Evolutionary conservation across 352 stramenopile species (phyloP).

Genomic region (Elongisporangium senticosum): DNA sequence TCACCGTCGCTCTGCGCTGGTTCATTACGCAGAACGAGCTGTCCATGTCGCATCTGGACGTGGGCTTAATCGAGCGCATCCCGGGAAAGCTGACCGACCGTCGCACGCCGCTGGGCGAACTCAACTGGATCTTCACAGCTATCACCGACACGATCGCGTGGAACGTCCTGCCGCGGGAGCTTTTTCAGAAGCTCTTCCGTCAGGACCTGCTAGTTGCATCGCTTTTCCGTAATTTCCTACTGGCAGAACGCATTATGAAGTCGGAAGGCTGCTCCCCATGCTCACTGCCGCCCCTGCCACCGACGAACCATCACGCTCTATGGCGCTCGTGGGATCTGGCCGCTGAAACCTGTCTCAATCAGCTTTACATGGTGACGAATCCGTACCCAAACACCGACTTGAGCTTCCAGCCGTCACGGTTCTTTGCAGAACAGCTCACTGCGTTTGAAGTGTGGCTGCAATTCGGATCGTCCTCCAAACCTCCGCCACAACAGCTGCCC

Average conservation of each 20-base stretch:
- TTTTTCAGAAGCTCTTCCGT: slow-evolving; percentile 99
- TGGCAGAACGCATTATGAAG: slow-evolving; percentile 97
- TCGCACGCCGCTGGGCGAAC: slow-evolving; percentile 93
- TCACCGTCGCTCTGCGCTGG: slow-evolving; percentile 97
- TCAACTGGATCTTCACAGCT: slow-evolving; percentile 99
- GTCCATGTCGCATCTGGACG: slow-evolving; percentile 82
- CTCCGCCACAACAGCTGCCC: slow-evolving; percentile 95
- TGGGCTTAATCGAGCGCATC: slow-evolving; percentile 85
- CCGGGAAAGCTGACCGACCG: slow-evolving; percentile 92
- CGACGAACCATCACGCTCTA: slow-evolving; percentile 95
- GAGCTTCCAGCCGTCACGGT: slow-evolving; percentile 87
- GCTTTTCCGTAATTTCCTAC: slow-evolving; percentile 98
- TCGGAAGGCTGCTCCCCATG: slow-evolving; percentile 75
- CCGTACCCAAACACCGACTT: slow-evolving; percentile 60
- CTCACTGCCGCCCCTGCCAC: slow-evolving; percentile 92
- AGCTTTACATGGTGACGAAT: slow-evolving; percentile 86
- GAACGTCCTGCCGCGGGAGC: slow-evolving; percentile 94
- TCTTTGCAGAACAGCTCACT: slow-evolving; percentile 98
- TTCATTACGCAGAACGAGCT: slow-evolving; percentile 94
- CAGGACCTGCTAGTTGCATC: slow-evolving; percentile 98
- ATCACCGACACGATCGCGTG: slow-evolving; percentile 99
- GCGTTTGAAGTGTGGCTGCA: slow-evolving; percentile 99
- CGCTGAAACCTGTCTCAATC: slow-evolving; percentile 96
- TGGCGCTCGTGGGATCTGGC: slow-evolving; percentile 99
- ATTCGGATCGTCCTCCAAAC: slow-evolving; percentile 86